phyloP scores from a whole-genome alignment of 2,329 filamentous ascomycete genomes.

The Phialophora verrucosa region DNA sequence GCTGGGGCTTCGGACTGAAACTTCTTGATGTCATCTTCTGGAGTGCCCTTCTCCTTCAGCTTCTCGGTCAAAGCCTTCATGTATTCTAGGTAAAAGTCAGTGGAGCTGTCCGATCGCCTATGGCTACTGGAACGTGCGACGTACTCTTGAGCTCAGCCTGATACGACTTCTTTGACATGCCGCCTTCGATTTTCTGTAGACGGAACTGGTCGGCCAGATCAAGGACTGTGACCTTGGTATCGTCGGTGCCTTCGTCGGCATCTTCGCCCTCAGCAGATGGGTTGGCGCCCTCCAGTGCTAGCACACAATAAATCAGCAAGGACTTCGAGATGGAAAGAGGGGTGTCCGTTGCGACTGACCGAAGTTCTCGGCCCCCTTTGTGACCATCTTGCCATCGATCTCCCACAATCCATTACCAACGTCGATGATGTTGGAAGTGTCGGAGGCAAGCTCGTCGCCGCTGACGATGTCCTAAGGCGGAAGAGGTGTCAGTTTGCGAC shows the following conservation, averaged over 20 bases:
- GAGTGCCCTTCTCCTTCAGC: conserved; percentile 67
- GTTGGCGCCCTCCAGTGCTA: conserved; percentile 75
- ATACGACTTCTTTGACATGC: conserved; percentile 80
- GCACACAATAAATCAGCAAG: conserved; percentile 2
- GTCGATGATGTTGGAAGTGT: conserved; percentile 85
- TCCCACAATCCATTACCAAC: conserved; percentile 83
- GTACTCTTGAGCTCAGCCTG: conserved; percentile 83
- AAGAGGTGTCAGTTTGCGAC: conserved; percentile 23
- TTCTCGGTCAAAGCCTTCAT: conserved; percentile 84
- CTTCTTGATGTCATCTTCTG: conserved; percentile 70
- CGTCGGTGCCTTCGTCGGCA: conserved; percentile 75
- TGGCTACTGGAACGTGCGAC: conserved; percentile 38
- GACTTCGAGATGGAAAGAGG: background rate
- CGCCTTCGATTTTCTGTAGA: conserved; percentile 60
- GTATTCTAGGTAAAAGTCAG: conserved; percentile 65
- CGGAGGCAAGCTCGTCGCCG: conserved; percentile 95
- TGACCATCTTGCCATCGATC: conserved; percentile 90
- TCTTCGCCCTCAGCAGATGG: conserved; percentile 86
- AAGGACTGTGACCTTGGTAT: conserved; percentile 73
- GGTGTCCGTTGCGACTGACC: conserved; percentile 58
- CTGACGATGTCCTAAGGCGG: conserved; percentile 77
- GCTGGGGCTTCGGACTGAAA: conserved; percentile 78
- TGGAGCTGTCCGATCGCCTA: background rate
- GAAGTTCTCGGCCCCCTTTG: conserved; percentile 73
- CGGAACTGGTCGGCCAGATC: conserved; percentile 94